phyloP scores from a whole-genome alignment of 2,329 filamentous ascomycete genomes.

The Penicillium sclerotigenum region DNA sequence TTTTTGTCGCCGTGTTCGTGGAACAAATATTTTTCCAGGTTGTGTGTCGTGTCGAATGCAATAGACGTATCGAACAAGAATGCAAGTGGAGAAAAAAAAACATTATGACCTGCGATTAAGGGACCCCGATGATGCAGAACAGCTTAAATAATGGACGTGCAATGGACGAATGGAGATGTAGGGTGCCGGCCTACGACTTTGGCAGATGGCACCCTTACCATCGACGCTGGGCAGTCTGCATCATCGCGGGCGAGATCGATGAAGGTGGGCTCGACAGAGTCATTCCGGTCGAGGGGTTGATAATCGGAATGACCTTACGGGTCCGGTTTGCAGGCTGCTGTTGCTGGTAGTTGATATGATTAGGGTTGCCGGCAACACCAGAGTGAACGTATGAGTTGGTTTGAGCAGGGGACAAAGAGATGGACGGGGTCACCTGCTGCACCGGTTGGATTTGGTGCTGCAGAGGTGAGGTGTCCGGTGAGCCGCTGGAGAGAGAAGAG shows the following conservation, averaged over 20 bases:
- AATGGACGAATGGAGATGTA: constrained; percentile 29
- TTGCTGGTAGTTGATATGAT: constrained; percentile 83
- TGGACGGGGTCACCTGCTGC: constrained; percentile 68
- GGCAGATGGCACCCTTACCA: constrained; percentile 34
- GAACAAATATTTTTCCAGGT: constrained; percentile 28
- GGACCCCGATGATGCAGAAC: constrained; percentile 39
- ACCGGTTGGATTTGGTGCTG: constrained; percentile 75
- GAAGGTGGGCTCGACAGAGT: constrained; percentile 84
- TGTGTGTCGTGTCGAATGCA: constrained; percentile 30
- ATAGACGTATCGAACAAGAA: constrained; percentile 31
- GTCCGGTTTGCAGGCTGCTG: constrained; percentile 87
- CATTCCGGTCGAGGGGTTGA: constrained; percentile 90
- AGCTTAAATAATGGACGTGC: constrained; percentile 29
- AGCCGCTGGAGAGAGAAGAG: constrained; percentile 91
- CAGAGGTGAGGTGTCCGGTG: constrained; percentile 84
- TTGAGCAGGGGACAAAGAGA: constrained; percentile 65
- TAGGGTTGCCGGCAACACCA: constrained; percentile 62
- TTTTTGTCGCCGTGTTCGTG: constrained; percentile 28
- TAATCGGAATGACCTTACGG: constrained; percentile 94
- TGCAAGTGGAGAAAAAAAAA: constrained; percentile 22
- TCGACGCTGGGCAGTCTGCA: constrained; percentile 51
- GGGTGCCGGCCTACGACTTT: constrained; percentile 23
- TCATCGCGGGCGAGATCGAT: constrained; percentile 62
- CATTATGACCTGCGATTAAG: constrained; percentile 38
- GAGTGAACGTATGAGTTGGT: constrained; percentile 59